Conservation (phyloP, 164 flowering plant genomes). For the Platanus orientalis region DNA sequence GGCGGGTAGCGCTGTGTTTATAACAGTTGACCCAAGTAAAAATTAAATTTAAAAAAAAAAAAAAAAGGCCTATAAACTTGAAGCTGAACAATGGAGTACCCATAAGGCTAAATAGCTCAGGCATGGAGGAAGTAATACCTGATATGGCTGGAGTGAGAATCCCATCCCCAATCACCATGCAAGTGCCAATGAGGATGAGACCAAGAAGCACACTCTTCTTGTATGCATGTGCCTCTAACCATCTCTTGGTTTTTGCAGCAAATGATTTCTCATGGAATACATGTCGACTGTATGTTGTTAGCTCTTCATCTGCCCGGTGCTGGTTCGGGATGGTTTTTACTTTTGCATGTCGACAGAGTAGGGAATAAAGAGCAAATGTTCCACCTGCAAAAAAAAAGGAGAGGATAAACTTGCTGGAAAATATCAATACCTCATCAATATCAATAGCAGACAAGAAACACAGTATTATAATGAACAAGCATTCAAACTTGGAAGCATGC, state of each 20-base stretch:
- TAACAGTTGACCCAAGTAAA: no score
- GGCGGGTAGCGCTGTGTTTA: no score
- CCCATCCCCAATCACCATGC: constrained; percentile 97
- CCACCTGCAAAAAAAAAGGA: constrained; percentile 66
- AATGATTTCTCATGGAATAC: constrained; percentile 67
- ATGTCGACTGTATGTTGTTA: constrained; percentile 88
- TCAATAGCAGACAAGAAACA: neutral
- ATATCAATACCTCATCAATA: neutral
- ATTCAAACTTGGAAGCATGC: neutral
- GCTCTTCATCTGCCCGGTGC: constrained; percentile 84
- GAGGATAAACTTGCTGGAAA: neutral
- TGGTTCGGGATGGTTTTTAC: constrained; percentile 83
- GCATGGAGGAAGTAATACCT: constrained; percentile 27
- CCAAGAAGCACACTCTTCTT: constrained; percentile 68
- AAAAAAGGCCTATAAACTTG: no score
- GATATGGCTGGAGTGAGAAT: constrained; percentile 98
- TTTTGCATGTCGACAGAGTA: constrained; percentile 91
- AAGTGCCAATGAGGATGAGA: constrained; percentile 86
- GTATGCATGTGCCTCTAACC: constrained; percentile 59
- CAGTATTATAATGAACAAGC: neutral
- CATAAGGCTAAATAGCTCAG: neutral
- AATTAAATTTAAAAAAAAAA: no score
- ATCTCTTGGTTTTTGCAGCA: constrained; percentile 86
- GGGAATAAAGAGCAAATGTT: constrained; percentile 88
- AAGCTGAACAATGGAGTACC: no score